Base-by-base conservation (phyloP, 495 filamentous ascomycete species). In the Penicillium canescens region DNA sequence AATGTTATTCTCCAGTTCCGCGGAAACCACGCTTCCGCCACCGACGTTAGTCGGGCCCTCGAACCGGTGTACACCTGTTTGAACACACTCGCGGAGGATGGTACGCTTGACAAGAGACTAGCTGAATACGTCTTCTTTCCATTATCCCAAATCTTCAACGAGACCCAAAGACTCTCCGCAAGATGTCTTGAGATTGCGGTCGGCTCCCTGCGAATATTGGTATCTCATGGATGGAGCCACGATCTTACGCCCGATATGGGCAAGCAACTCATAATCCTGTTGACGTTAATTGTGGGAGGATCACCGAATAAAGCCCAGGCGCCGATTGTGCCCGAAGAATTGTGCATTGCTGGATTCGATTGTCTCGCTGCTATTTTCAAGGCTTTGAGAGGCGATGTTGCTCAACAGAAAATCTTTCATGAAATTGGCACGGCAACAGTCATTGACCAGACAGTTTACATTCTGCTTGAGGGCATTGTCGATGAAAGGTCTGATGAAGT, bases 61-160 rank as follows among this genome's bases (percentile, higher is more conserved):
- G 75, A 82, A 24, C 64, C 75, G 0, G 73, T 96, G 3, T 73
- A 76, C 38, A 51, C 59, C 12, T 61, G 79, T 16, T 70, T 95
- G 21, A 68, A 77, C 5, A 65, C 73, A 33, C 75, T 88, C 59
- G 73, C 76, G 35, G 63, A 54, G 41, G 71, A 74, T 42, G 73
- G 80, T 33, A 72, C 78, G 1, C 74, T 97, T 10, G 90, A 96
- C 64, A 78, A 83, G 46, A 91, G 90, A 67, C 73, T 97, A 23
- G 94, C 92, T 7, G 91, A 97, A 67, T 99, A 96, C 74, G 82
- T 88, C 58, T 98, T 98, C 78, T 94, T 96, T 59, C 94, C 94
- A 0, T 73, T 99, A 0, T 90, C 89, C 2, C 88, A 95, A 55
- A 84, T 98, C 43, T 87, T 99, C 57, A 86, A 89, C 50, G 79